Evolutionary conservation across 352 stramenopile genomes (phyloP), one percentile per base, ranked within the genome.

Genomic region (Pythium plurisporium): DNA sequence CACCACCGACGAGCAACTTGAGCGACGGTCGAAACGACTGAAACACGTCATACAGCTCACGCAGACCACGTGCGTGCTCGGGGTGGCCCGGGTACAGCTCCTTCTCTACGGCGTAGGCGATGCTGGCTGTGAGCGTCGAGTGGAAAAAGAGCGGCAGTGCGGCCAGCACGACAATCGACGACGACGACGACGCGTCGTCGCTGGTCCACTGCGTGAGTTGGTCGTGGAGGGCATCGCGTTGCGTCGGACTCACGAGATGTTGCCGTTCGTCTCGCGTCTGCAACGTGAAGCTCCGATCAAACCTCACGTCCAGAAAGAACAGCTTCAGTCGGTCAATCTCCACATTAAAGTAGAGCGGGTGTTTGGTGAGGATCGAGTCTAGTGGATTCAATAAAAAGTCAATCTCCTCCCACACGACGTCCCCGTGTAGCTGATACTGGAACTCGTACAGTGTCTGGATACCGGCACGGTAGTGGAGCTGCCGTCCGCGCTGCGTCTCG

Each of bases 111-210:
- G 60, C 14, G 49, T 86, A 69, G 47, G 69, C 71, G 29, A 91
- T 76, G 14, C 53, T 61, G 5, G 74, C 74, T 4, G 78, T 73
- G 2, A 85, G 34, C 8, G 51, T 38, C 27, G 76, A 85, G 59
- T 91, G 81, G 42, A 89, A 91, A 49, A 89, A 89, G 2, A 91
- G 64, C 19, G 81, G 81, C 41, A 91, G 67, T 20, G 56, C 68
- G 1, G 78, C 45, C 26, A 89, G 62, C 46, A 89, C 69, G 14
- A 89, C 73, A 2, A 62, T 56, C n/a, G n/a, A n/a, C n/a, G n/a
- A n/a, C n/a, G n/a, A n/a, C n/a, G n/a, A n/a, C 15, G 52, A 46
- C 11, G 44, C 73, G 7, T 64, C n/a, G 7, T 14, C 37, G 55
- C 60, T 29, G 15, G 19, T 34, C 61, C 59, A 67, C 17, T 11